Evolutionary conservation across 73 alveolate genomes (phyloP), one percentile per base, ranked within the genome.

Genomic region (Paramecium tetraurelia): DNA sequence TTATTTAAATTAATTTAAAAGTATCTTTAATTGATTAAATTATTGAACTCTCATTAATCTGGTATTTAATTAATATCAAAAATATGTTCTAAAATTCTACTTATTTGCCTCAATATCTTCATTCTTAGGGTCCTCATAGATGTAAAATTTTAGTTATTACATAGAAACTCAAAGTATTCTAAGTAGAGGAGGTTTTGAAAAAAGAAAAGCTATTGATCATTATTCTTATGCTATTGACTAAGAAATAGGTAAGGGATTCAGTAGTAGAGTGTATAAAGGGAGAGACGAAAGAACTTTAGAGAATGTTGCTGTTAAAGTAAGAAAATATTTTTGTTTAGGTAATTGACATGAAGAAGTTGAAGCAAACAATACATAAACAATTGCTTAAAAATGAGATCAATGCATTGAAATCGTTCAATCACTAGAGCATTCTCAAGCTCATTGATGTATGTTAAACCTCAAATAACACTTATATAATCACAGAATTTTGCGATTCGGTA

Each of bases 321-420:
- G 27, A 29, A 29, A 29, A 29, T 71, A 12, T 20, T 12, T 18
- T 16, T 71, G 14, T 71, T 24, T 31, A 71, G 86, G 86, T 71
- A 10, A 86, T 86, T 20, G 93, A 86, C 58, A 86, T 86, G 93
- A 86, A 86, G 58, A 86, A 35, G 87, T 41, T 86, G 59, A 86
- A 75, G 46, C 80, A 86, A 59, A 46, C 80, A 86, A 57, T 86
- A 33, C 59, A 86, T 14, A 43, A 46, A 58, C 18, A 41, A 59
- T 29, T 86, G 22, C 57, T 86, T 11, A 38, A 86, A 40, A 86
- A 86, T 86, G 93, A 86, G 20, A 86, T 86, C 33, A 59, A 70
- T 86, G 93, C 85, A 12, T 38, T 86, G 46, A 84, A 69, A 59
- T 59, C 59, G 68, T 86, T 86, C 40, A 75, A 75, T 59, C 43